Conservation (phyloP, 441 rosid species). For the Populus tomentosa region DNA sequence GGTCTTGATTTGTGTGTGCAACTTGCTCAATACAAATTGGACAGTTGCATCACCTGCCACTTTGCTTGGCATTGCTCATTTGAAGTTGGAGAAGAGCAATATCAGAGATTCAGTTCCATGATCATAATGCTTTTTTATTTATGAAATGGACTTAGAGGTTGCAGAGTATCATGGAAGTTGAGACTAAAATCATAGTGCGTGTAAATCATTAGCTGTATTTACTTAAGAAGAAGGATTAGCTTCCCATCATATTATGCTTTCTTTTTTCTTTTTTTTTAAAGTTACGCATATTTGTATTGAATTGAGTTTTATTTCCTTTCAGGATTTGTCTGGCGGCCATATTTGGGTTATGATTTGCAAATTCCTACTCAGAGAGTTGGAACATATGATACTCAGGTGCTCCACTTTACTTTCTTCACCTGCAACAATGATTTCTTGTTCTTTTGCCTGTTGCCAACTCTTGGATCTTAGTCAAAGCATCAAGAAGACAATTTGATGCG, state of each 20-base stretch:
- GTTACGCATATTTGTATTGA: neutral
- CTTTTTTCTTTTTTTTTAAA: neutral
- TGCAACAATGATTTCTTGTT: neutral
- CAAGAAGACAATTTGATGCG: neutral
- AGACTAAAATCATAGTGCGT: neutral
- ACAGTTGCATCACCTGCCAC: neutral
- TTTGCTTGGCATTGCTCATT: too few relatives aligned
- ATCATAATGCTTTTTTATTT: conserved; percentile 3
- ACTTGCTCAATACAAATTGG: neutral
- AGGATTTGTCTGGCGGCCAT: conserved; percentile 91
- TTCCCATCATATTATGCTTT: neutral
- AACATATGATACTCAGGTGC: conserved; percentile 88
- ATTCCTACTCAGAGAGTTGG: conserved; percentile 86
- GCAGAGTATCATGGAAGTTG: neutral
- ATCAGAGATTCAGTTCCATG: neutral
- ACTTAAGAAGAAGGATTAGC: conserved; percentile 1
- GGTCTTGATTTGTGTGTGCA: neutral
- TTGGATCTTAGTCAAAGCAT: neutral
- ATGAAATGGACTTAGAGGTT: neutral
- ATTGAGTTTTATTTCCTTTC: conserved; percentile 12
- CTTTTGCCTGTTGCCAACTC: neutral
- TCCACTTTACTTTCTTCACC: conserved; percentile 6
- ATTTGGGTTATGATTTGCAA: conserved; percentile 68
- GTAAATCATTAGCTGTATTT: neutral
- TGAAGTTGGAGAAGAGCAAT: neutral